These are phyloP conservation scores for Codiaeum variegatum DNA, from an alignment of 441 rosid species.

Conservation along the genomic window DNA sequence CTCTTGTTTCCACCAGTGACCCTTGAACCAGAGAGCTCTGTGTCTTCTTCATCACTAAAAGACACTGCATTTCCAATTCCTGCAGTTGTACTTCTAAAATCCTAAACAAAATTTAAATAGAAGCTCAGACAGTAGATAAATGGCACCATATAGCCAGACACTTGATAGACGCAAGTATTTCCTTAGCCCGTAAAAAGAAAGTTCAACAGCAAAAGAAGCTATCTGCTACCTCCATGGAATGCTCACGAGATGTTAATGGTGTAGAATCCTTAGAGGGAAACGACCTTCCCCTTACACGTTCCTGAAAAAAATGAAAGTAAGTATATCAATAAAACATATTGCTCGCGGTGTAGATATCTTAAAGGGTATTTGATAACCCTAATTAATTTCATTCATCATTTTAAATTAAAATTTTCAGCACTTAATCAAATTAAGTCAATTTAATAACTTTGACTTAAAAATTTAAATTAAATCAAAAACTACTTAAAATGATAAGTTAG, in stretches of 20 bases:
- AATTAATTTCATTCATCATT: no score
- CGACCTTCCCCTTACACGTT: slow-evolving; percentile 82
- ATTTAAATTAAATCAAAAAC: no score
- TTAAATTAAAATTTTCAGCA: no score
- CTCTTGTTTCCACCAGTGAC: slow-evolving; percentile 55
- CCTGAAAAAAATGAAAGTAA: slow-evolving; percentile 40
- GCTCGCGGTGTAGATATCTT: not conserved
- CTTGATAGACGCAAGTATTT: not conserved
- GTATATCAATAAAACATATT: not conserved
- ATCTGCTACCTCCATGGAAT: slow-evolving; percentile 53
- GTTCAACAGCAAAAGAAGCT: slow-evolving; percentile 14
- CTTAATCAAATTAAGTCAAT: no score
- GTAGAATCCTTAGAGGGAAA: slow-evolving; percentile 50
- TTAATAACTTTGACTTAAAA: no score
- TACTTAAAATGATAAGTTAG: no score
- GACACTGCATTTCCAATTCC: slow-evolving; percentile 58
- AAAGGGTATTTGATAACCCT: no score
- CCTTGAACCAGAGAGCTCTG: slow-evolving; percentile 44
- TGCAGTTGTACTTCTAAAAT: slow-evolving; percentile 41
- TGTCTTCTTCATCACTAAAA: slow-evolving; percentile 92
- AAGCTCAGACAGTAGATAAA: slow-evolving; percentile 22
- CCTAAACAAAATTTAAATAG: slow-evolving; percentile 37
- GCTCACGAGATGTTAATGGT: slow-evolving; percentile 44
- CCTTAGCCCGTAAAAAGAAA: not conserved
- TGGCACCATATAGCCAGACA: slow-evolving; percentile 15